Conservation (phyloP, 2,329 filamentous ascomycete species). For the Diaporthe sp. region DNA sequence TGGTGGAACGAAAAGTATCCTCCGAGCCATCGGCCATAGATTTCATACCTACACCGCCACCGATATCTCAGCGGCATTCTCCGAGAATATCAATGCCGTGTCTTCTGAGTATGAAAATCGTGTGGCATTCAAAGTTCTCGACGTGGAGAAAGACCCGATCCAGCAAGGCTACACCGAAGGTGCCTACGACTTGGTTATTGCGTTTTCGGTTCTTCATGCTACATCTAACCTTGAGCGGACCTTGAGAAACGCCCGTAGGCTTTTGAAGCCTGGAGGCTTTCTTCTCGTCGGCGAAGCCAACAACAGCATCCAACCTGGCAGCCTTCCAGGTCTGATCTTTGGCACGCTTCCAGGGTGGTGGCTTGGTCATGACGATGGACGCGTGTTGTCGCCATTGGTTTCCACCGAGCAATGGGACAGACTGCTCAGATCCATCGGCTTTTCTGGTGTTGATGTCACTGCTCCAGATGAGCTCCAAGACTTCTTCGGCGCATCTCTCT, state of each 20-base stretch:
- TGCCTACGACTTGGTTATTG: slow-evolving; percentile 51
- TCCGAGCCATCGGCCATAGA: slow-evolving; percentile 47
- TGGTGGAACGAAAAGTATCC: slow-evolving; percentile 53
- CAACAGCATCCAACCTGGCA: not conserved
- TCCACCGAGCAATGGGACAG: not conserved
- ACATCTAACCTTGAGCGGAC: slow-evolving; percentile 45
- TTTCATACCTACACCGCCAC: slow-evolving; percentile 60
- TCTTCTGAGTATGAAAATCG: not conserved
- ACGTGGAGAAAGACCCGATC: slow-evolving; percentile 48
- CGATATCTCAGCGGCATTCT: slow-evolving; percentile 56
- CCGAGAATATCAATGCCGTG: slow-evolving; percentile 47
- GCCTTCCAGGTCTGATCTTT: slow-evolving; percentile 12
- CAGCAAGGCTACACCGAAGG: slow-evolving; percentile 50
- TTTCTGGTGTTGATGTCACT: slow-evolving; percentile 6
- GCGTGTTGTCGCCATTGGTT: slow-evolving; percentile 22
- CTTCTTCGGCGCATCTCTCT: not conserved
- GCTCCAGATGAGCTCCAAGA: not conserved
- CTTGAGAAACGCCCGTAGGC: slow-evolving; percentile 46
- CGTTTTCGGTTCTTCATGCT: slow-evolving; percentile 50
- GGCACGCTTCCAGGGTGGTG: slow-evolving; percentile 39
- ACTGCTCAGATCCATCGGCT: slow-evolving; percentile 6
- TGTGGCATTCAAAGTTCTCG: slow-evolving; percentile 36
- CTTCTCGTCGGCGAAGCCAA: slow-evolving; percentile 45
- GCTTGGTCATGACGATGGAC: slow-evolving; percentile 22
- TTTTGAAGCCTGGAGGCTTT: slow-evolving; percentile 55